Percentiles rank a stretch among this genome's conserved stretches.
Evolutionary conservation across 164 flowering plant genomes (phyloP).

Genomic region (Hamamelis virginiana): DNA sequence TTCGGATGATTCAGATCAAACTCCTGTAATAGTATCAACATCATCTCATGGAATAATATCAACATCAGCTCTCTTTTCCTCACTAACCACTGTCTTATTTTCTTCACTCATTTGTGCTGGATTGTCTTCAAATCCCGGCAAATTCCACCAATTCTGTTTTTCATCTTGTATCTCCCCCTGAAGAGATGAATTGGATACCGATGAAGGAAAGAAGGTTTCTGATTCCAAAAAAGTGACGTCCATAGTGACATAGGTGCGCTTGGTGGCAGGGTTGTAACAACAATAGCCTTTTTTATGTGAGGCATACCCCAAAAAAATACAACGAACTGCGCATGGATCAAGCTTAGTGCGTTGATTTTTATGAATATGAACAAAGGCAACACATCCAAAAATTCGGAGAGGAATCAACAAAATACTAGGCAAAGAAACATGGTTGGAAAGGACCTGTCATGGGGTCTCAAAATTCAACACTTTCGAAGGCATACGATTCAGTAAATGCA

Average conservation of each 20-base stretch:
- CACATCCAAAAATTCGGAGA: neutral
- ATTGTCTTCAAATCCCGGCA: neutral
- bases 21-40: too few relatives aligned
- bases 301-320: too few relatives aligned
- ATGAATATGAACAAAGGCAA: neutral
- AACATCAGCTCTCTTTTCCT: too few relatives aligned
- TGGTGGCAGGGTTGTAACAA: neutral
- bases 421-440: neutral
- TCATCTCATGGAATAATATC: too few relatives aligned
- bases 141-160: neutral
- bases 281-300: neutral
- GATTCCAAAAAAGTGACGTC: too few relatives aligned
- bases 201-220: neutral
- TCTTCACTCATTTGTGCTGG: neutral
- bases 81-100: too few relatives aligned
- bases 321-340: too few relatives aligned
- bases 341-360: too few relatives aligned
- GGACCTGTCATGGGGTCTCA: neutral
- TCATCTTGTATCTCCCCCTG: too few relatives aligned
- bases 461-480: neutral
- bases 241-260: too few relatives aligned
- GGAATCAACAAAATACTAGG: neutral
- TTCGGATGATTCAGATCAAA: too few relatives aligned
- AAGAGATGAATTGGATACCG: too few relatives aligned
- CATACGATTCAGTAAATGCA: neutral